Evolutionary conservation across 371 early-diverging fungal genomes (phyloP).

Genomic region (Mortierella sp.): DNA sequence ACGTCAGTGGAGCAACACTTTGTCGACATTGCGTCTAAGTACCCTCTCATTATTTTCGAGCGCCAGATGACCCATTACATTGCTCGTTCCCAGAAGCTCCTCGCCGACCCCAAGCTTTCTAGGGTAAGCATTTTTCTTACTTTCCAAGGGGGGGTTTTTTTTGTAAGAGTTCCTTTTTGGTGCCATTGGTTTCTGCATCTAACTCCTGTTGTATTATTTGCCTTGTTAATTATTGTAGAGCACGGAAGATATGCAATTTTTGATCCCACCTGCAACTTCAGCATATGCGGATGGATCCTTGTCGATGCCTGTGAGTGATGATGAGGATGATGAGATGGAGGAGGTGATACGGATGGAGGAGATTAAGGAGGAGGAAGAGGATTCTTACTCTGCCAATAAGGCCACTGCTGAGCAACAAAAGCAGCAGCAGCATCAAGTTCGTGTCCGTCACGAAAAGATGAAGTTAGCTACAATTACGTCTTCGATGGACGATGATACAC

Average conservation of each 20-base stretch:
- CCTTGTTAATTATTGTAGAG: slow-evolving; percentile 19
- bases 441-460: slow-evolving; percentile 45
- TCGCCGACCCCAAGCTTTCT: slow-evolving; percentile 51
- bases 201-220: neutral
- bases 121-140: slow-evolving; percentile 20
- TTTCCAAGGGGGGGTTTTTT: neutral
- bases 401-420: neutral
- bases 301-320: slow-evolving; percentile 58
- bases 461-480: slow-evolving; percentile 43
- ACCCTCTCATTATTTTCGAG: slow-evolving; percentile 61
- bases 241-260: slow-evolving; percentile 35
- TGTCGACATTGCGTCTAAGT: slow-evolving; percentile 63
- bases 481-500: slow-evolving; percentile 27
- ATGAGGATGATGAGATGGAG: slow-evolving; percentile 44
- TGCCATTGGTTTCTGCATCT: neutral
- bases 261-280: slow-evolving; percentile 51
- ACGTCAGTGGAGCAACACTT: slow-evolving; percentile 64
- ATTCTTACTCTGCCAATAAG: neutral
- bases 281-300: slow-evolving; percentile 55
- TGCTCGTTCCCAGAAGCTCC: slow-evolving; percentile 45
- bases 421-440: slow-evolving; percentile 18
- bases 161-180: neutral
- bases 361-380: slow-evolving; percentile 55
- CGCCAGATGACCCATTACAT: slow-evolving; percentile 58
- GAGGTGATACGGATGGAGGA: slow-evolving; percentile 37